Percentiles rank a stretch among this genome's conserved stretches.
These are phyloP conservation scores for Colletotrichum navitas DNA, from an alignment of 2,329 filamentous ascomycete genomes.

Conservation along the genomic window DNA sequence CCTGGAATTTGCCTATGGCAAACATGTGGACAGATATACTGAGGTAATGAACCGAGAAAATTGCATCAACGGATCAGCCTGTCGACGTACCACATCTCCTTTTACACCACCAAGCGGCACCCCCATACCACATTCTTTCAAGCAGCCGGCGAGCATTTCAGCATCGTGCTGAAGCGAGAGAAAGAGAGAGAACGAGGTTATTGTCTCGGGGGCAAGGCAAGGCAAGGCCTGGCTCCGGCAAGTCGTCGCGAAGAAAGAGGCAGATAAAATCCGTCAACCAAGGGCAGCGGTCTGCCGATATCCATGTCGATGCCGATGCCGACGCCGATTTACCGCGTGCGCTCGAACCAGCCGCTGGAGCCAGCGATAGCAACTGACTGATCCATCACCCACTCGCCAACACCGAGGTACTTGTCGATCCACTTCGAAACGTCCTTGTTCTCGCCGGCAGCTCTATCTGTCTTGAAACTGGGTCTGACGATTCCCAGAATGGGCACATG, in stretches of 20 bases:
- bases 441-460: constrained; percentile 82
- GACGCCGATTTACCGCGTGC: constrained; percentile 72
- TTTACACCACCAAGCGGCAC: constrained; percentile 8
- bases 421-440: constrained; percentile 87
- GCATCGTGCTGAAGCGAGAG: constrained; percentile 5
- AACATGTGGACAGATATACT: neutral
- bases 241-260: neutral
- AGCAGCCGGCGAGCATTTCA: constrained; percentile 24
- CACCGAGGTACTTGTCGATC: constrained; percentile 92
- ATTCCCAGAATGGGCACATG: constrained; percentile 56
- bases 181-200: neutral
- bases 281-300: neutral
- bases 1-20: neutral
- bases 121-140: constrained; percentile 1
- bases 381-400: constrained; percentile 99
- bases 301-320: neutral
- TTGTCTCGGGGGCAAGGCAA: neutral
- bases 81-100: neutral
- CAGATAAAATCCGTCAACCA: neutral
- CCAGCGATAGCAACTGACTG: constrained; percentile 93
- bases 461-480: constrained; percentile 82
- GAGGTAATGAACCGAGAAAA: constrained; percentile 2
- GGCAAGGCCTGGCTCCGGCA: neutral
- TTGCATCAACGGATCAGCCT: neutral
- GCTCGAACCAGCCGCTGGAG: constrained; percentile 90